Evolutionary conservation across 371 early-diverging fungal genomes (phyloP).

Genomic region (Zychaea mexicana): DNA sequence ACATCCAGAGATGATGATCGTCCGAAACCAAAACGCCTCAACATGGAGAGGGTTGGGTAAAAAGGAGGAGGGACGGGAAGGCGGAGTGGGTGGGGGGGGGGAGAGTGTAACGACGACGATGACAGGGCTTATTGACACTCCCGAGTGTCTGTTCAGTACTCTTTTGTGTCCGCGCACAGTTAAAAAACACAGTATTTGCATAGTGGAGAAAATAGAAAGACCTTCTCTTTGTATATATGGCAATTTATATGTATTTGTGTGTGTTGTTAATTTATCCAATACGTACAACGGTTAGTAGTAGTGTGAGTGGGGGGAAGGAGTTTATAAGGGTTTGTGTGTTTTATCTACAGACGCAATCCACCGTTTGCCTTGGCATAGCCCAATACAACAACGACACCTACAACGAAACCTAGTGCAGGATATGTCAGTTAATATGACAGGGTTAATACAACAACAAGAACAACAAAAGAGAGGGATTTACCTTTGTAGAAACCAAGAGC

Average conservation of each 20-base stretch:
- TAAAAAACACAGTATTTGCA: too few species aligned
- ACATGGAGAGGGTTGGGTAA: constrained; percentile 3
- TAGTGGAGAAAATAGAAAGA: too few species aligned
- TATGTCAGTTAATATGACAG: too few species aligned
- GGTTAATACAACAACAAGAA: too few species aligned
- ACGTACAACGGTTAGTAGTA: too few species aligned
- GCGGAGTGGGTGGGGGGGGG: neutral
- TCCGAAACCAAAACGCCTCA: constrained; percentile 22
- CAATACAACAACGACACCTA: constrained; percentile 16
- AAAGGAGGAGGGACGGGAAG: neutral
- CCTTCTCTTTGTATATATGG: too few species aligned
- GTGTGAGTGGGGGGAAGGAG: too few species aligned
- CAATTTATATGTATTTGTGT: too few species aligned
- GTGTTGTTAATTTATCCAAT: too few species aligned
- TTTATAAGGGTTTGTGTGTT: neutral
- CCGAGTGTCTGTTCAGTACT: too few species aligned
- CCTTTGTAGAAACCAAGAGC: constrained; percentile 45
- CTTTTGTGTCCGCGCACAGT: too few species aligned
- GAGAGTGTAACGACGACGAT: neutral
- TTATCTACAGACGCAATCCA: constrained; percentile 17
- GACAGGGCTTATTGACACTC: too few species aligned
- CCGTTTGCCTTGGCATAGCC: constrained; percentile 24
- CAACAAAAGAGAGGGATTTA: neutral
- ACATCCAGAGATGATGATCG: constrained; percentile 11
- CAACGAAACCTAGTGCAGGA: constrained; percentile 14